Evolutionary conservation across 345 rosid genomes (phyloP), one percentile per base, ranked within the genome.

Genomic region (Stellera chamaejasme): DNA sequence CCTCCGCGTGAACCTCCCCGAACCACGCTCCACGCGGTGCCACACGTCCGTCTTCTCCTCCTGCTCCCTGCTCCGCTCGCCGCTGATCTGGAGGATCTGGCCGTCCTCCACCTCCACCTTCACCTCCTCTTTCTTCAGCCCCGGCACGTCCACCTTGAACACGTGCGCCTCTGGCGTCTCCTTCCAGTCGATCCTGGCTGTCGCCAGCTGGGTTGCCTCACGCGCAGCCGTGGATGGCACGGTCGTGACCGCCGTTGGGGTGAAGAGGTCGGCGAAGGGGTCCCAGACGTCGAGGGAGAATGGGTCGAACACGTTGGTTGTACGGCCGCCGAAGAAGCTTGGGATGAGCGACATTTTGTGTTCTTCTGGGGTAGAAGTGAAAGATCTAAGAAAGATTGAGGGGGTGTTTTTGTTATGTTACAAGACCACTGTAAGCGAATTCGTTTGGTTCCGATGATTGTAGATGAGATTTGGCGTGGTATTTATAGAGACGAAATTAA

Each of bases 31-130:
- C 39, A 70, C 28, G 39, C 69, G 63, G 51, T 70, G 74, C 70
- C 74, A 70, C 39, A 10, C 60, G 23, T 65, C 66, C 12, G 46
- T 65, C 63, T 70, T 70, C 50, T 72, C 79, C 10, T 68, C 74
- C 23, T 65, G 55, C 60, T 75, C 79, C 12, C 63, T 68, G 58
- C 61, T 63, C 55, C 59, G 70, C 59, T 74, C 75, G 4, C 79
- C 79, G 11, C 75, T 70, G 4, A 70, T 74, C 53, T 66, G 67
- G 6, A 70, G 56, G 10, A 70, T 44, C 58, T 66, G 64, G 47
- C 69, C 66, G 12, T 67, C 79, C 23, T 74, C 79, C 23, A 75
- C 61, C 67, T 75, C 75, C 0, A 75, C 75, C 54, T 75, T 75
- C 65, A 75, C 75, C 41, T 70, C 79, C 23, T 75, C 79, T 0